Conservation (phyloP, 1,139 yeast species). For the Magnusiomyces fungicola region DNA sequence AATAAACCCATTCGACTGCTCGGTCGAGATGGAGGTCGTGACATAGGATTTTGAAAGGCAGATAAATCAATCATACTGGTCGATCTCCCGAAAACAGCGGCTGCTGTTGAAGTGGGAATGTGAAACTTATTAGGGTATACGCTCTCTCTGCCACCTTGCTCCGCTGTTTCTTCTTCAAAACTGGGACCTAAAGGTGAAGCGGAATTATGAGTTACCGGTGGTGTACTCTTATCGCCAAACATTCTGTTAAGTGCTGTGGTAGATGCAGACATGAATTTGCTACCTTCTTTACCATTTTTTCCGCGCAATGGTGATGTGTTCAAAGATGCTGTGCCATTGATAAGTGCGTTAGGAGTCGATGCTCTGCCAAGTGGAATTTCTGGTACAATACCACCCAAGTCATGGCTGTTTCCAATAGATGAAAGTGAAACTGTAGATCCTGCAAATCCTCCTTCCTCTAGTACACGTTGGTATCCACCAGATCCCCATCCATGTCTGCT, state of each 20-base stretch:
- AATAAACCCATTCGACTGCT: constrained; percentile 1
- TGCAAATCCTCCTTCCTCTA: constrained; percentile 12
- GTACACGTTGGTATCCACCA: constrained; percentile 10
- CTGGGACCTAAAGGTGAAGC: too few species aligned
- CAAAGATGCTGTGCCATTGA: too few species aligned
- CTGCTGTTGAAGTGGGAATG: neutral
- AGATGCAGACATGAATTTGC: neutral
- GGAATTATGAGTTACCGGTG: too few species aligned
- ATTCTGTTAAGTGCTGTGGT: neutral
- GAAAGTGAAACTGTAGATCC: too few species aligned
- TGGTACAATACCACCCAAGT: too few species aligned
- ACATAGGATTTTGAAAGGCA: neutral
- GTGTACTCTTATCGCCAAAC: neutral
- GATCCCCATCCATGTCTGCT: neutral
- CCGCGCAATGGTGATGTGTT: neutral
- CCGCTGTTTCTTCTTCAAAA: too few species aligned
- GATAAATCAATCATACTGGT: constrained; percentile 1
- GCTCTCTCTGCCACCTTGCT: too few species aligned
- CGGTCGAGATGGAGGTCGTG: neutral
- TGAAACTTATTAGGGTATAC: neutral
- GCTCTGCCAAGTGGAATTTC: too few species aligned
- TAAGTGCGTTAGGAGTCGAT: too few species aligned
- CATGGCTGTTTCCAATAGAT: neutral
- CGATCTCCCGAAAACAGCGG: neutral
- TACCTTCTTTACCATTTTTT: neutral